A percentile compares a stretch with the other conserved stretches of the same genome.
phyloP scores from a whole-genome alignment of 1,139 yeast genomes.

The Kodamaea arcana region DNA sequence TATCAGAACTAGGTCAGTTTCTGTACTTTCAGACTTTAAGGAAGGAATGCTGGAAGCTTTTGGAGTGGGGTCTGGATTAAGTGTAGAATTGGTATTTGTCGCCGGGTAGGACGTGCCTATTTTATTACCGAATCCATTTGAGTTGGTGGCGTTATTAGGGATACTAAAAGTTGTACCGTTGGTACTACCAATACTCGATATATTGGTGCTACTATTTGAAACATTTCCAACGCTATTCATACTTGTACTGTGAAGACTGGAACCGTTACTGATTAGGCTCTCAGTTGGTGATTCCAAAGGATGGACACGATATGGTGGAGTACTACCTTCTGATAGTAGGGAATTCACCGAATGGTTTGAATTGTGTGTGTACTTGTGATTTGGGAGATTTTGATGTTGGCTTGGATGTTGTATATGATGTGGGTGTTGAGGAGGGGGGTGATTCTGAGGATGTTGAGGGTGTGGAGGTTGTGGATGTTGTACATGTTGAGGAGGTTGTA shows the following conservation, averaged over 20 bases:
- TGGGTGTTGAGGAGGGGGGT: not conserved
- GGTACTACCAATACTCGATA: not conserved
- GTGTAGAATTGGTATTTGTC: no score
- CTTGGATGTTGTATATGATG: not conserved
- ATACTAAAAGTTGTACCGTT: no score
- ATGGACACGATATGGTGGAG: not conserved
- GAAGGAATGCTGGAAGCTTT: no score
- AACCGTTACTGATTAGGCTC: not conserved
- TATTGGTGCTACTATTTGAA: not conserved
- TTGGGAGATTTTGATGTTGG: not conserved
- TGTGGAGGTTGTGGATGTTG: not conserved
- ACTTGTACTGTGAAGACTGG: not conserved
- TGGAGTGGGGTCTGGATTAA: no score
- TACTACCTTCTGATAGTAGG: not conserved
- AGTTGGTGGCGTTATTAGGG: no score
- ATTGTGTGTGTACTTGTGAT: not conserved
- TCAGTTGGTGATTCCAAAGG: not conserved
- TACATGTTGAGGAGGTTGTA: constrained; percentile 3
- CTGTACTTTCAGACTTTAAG: no score
- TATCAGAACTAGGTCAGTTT: not conserved
- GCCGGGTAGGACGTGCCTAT: no score
- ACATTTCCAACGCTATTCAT: not conserved
- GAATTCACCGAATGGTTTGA: not conserved
- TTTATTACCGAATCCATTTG: no score
- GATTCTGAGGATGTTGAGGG: not conserved